A percentile compares a stretch with the other conserved stretches of the same genome.
Conservation (phyloP, 805 yeast genomes). For the Cyberlindnera sargentensis region DNA sequence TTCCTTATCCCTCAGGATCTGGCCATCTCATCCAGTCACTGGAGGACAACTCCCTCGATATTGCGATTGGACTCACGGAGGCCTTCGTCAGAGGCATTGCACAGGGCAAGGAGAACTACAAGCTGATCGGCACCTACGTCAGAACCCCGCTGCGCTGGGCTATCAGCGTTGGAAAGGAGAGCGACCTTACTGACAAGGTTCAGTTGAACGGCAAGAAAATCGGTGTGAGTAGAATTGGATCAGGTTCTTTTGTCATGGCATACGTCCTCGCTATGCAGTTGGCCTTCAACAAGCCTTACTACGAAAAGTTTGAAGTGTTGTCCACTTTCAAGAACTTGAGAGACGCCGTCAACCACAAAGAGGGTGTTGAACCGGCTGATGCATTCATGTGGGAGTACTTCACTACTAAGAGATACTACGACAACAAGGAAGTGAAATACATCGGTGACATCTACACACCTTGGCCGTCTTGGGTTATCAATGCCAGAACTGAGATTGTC, state of each 20-base stretch:
- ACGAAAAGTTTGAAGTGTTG: conserved; percentile 46
- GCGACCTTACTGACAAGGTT: conserved; percentile 47
- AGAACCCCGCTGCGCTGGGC: conserved; percentile 89
- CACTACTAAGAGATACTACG: conserved; percentile 82
- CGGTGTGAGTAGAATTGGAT: conserved; percentile 83
- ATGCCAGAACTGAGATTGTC: conserved; percentile 38
- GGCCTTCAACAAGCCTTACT: conserved; percentile 46
- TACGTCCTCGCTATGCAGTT: conserved; percentile 67
- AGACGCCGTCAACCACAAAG: conserved; percentile 62
- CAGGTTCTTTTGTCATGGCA: conserved; percentile 90
- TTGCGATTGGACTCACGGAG: conserved; percentile 87
- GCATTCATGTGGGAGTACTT: conserved; percentile 97
- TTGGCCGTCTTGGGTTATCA: conserved; percentile 93
- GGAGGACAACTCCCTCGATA: conserved; percentile 55
- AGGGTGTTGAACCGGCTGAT: conserved; percentile 44
- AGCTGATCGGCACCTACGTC: conserved; percentile 76
- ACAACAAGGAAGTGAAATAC: conserved; percentile 66
- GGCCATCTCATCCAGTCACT: conserved; percentile 79
- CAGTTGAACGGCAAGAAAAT: conserved; percentile 57
- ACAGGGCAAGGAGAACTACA: conserved; percentile 42
- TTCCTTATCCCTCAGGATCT: conserved; percentile 79
- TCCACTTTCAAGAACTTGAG: conserved; percentile 70
- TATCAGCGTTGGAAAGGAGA: conserved; percentile 63
- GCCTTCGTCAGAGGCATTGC: conserved; percentile 82
- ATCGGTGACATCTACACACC: conserved; percentile 91